Evolutionary conservation across 2,329 filamentous ascomycete species (phyloP), one percentile per base, ranked within the genome.

Genomic region (Coniochaeta sp.): DNA sequence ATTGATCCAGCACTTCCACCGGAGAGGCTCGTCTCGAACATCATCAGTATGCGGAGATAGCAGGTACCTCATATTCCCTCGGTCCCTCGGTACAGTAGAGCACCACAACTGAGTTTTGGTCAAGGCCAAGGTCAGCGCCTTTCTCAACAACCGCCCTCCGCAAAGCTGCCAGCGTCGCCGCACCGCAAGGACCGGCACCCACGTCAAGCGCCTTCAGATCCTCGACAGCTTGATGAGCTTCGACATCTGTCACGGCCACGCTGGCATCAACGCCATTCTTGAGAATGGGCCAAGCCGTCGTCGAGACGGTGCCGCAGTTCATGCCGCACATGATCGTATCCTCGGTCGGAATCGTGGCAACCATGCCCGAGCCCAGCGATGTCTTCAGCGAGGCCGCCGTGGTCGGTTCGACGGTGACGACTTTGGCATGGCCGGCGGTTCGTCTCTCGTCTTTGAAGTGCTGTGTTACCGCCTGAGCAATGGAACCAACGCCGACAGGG

Each of bases 301-400:
- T 76, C 0, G 88, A 90, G 0, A 89, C 78, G 0, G 86, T 89
- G 0, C 88, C 88, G 62, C 89, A 92, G 64, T 89, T 85, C 75
- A 92, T 82, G 0, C 89, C 89, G 42, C 81, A 80, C 88, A 92
- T 91, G 65, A 90, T 90, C 0, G 87, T 91, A 2, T 81, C 73
- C 0, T 74, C 76, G 0, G 87, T 90, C 8, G 70, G 61, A 1
- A 89, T 77, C 0, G 80, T 70, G 0, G 75, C 77, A 3, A 79
- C 72, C 38, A 77, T 65, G 0, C 81, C 83, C 0, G 70, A 71
- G 19, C 76, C 70, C 1, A 89, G 70, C 36, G 81, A 85, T 38
- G 78, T 76, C 60, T 78, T 78, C 8, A 89, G 70, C 63, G 83
- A 87, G 0, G 84, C 79, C 0, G 81, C 89, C 0, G 82, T 84